These are phyloP conservation scores for Apiospora pterosperma DNA, from an alignment of 2,329 filamentous ascomycete genomes.

Conservation along the genomic window DNA sequence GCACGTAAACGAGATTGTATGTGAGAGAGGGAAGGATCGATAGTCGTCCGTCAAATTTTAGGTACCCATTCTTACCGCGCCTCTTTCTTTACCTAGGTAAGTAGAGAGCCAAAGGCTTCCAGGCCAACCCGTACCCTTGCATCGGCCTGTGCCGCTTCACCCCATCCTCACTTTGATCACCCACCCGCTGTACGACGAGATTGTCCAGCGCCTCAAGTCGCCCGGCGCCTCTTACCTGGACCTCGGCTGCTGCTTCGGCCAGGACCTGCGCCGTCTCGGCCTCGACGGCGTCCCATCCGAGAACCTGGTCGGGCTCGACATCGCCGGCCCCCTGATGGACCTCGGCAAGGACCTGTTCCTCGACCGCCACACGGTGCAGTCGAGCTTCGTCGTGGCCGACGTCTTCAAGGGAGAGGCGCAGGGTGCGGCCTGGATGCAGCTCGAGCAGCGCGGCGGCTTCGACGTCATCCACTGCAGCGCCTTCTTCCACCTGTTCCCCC, in stretches of 20 bases:
- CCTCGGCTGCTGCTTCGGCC: conserved; percentile 26
- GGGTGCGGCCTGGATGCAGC: conserved; percentile 10
- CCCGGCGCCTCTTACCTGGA: conserved; percentile 14
- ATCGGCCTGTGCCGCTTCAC: conserved; percentile 17
- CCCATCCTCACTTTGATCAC: conserved; percentile 12
- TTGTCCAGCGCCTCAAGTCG: background rate
- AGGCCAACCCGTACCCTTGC: conserved; percentile 15
- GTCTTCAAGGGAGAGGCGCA: conserved; percentile 10
- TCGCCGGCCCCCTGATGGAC: too few species aligned
- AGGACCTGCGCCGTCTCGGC: conserved; percentile 19
- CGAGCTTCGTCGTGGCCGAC: too few species aligned
- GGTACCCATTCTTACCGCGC: too few species aligned
- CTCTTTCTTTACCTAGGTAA: too few species aligned
- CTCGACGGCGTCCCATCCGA: conserved; percentile 19
- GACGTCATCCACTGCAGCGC: conserved; percentile 22
- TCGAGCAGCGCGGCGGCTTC: conserved; percentile 14
- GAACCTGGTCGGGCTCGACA: conserved; percentile 19
- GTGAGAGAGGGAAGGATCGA: too few species aligned
- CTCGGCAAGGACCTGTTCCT: too few species aligned
- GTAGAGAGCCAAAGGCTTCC: conserved; percentile 9
- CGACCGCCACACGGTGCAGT: too few species aligned
- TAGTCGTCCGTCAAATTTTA: too few species aligned
- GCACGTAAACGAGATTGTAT: background rate
- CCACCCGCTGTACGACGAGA: background rate
- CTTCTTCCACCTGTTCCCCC: conserved; percentile 21